Base-by-base conservation (phyloP, 1,284 basidiomycete species). In the Ceratobasidium sp. region DNA sequence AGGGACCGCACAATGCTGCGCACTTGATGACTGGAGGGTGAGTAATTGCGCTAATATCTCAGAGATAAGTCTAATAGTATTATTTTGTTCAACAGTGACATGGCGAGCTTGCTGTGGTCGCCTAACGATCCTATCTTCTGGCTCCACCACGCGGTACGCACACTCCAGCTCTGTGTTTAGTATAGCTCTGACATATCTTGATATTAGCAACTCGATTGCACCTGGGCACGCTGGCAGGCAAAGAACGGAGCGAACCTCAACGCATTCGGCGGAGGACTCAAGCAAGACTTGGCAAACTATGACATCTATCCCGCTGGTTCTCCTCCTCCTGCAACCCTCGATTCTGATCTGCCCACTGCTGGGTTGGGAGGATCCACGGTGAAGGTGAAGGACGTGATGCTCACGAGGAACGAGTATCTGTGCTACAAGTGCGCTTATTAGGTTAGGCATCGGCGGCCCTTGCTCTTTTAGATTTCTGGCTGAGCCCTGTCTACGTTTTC, bases 171-270 rank as follows among this genome's bases (percentile, higher is more conserved):
- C 11, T 36, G 11, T 56, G 31, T n/a, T 19, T 62, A 41, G 15
- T 33, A 24, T 47, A 19, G 22, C 27, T 33, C 33, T 53, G 6
- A 44, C 24, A 22, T 24, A 24, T 33, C 50, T 24, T 15, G 19
- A 73, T 36, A 36, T 41, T 64, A 75, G 63, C 56, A 56, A 33
- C 63, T 75, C 51, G 75, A 75, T 41, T 60, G 73, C 27, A 47
- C 74, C 29, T 75, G 75, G 75, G 73, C 75, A 9, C 59, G 33
- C 15, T 75, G 75, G 75, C 75, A 75, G 41, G 45, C 8, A 3
- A 45, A 36, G 22, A n/a, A 33, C 36, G 22, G 14, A 9, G 19
- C 14, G 29, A 75, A 75, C 59, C 9, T 15, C 14, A 9, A 24
- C 19, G 53, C 74, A 7, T 63, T 33, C 36, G 75, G 75, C 6